These are phyloP conservation scores for Eutypa lata DNA, from an alignment of 2,329 filamentous ascomycete genomes.

Conservation along the genomic window DNA sequence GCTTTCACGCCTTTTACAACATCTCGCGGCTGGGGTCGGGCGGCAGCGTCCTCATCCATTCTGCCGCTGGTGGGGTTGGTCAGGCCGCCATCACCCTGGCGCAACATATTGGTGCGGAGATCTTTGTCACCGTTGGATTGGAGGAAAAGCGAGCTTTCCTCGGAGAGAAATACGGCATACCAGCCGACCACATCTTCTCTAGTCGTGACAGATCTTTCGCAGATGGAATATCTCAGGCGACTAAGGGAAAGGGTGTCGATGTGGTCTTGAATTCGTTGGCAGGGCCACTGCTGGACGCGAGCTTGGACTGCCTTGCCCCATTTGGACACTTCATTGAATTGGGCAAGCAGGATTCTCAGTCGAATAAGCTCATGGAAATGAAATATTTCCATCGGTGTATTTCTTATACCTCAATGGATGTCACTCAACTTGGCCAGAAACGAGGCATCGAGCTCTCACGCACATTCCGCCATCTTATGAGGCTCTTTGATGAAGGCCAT, in stretches of 20 bases:
- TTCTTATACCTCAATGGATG: constrained; percentile 4
- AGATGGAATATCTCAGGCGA: constrained; percentile 1
- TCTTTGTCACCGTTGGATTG: constrained; percentile 11
- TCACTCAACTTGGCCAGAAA: background rate
- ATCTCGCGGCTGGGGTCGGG: constrained; percentile 1
- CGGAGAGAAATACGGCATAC: constrained; percentile 7
- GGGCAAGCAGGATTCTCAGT: constrained; percentile 4
- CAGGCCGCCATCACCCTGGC: constrained; percentile 12
- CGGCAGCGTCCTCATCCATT: constrained; percentile 14
- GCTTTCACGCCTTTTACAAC: constrained; percentile 6
- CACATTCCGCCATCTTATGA: constrained; percentile 1
- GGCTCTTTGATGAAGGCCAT: constrained; percentile 2
- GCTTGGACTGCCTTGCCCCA: constrained; percentile 6
- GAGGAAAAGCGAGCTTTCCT: constrained; percentile 11
- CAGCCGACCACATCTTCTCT: constrained; percentile 11
- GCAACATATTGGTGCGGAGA: constrained; percentile 7
- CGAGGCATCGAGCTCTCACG: constrained; percentile 1
- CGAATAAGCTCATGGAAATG: constrained; percentile 6
- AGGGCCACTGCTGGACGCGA: constrained; percentile 8
- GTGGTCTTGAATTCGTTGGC: constrained; percentile 16
- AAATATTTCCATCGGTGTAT: constrained; percentile 6
- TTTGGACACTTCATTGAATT: constrained; percentile 16
- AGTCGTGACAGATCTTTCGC: constrained; percentile 14
- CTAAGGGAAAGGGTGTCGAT: constrained; percentile 12
- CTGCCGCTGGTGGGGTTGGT: constrained; percentile 12